A percentile compares a stretch with the other conserved stretches of the same genome.
Evolutionary conservation across 2,329 filamentous ascomycete species (phyloP).

Genomic region (Shiraia bambusicola): DNA sequence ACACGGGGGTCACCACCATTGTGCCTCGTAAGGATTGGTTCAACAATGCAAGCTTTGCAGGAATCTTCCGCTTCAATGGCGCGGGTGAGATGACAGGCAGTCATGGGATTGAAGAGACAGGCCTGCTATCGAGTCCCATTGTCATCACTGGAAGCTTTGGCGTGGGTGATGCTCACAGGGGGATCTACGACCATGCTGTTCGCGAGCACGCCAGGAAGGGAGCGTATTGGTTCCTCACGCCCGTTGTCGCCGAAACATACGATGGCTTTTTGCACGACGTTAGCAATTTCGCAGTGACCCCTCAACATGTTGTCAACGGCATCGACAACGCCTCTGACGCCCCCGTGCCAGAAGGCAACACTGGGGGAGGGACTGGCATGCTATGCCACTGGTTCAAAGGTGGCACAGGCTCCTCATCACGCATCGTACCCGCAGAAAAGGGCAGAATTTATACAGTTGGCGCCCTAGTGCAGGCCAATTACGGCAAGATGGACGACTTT

Average conservation of each 20-base stretch:
- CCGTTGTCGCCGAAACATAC: conserved; percentile 64
- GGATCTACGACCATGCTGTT: conserved; percentile 59
- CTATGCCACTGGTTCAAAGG: conserved; percentile 67
- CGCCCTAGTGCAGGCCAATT: conserved; percentile 66
- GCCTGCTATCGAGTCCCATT: conserved; percentile 60
- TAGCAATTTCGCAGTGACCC: conserved; percentile 56
- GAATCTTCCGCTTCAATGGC: conserved; percentile 63
- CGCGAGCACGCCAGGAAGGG: conserved; percentile 46
- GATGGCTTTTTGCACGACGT: conserved; percentile 64
- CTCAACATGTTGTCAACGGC: conserved; percentile 56
- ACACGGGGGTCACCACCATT: conserved; percentile 50
- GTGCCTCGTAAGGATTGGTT: conserved; percentile 47
- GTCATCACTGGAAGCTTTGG: conserved; percentile 61
- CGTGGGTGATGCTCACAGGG: conserved; percentile 61
- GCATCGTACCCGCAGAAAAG: conserved; percentile 48
- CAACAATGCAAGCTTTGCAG: conserved; percentile 46
- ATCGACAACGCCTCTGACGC: conserved; percentile 55
- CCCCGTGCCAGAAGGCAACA: conserved; percentile 61
- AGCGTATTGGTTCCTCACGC: conserved; percentile 57
- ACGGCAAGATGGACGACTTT: conserved; percentile 59
- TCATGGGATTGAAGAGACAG: conserved; percentile 64
- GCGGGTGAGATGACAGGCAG: conserved; percentile 63
- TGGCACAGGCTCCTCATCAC: conserved; percentile 64
- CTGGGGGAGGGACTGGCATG: conserved; percentile 69
- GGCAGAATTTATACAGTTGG: conserved; percentile 58